Conservation (phyloP, 129 eudicot genomes). For the Arctium minus region DNA sequence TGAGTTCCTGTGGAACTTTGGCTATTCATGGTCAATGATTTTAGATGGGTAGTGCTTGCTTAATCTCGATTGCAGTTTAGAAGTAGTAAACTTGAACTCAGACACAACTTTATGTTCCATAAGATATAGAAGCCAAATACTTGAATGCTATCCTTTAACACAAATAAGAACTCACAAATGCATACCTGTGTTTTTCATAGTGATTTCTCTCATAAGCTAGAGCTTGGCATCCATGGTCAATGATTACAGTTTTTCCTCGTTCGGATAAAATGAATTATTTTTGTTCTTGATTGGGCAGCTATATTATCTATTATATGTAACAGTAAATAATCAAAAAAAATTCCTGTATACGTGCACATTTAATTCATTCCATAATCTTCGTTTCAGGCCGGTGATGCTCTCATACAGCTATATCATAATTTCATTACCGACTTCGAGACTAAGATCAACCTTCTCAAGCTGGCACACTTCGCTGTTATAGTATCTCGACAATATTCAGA, state of each 20-base stretch:
- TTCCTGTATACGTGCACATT: background rate
- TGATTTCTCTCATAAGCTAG: background rate
- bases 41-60: background rate
- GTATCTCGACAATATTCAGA: slow-evolving; percentile 82
- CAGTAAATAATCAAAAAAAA: background rate
- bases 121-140: background rate
- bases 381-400: slow-evolving; percentile 91
- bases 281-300: background rate
- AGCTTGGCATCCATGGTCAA: background rate
- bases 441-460: slow-evolving; percentile 92
- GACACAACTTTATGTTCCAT: background rate
- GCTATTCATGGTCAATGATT: background rate
- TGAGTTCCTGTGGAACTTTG: background rate
- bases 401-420: slow-evolving; percentile 67
- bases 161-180: background rate
- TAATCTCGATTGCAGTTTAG: background rate
- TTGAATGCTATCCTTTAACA: background rate
- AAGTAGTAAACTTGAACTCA: background rate
- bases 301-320: background rate
- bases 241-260: background rate
- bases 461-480: slow-evolving; percentile 90
- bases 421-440: slow-evolving; percentile 91
- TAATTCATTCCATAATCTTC: slow-evolving; percentile 10
- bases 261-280: background rate
- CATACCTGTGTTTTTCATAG: background rate